phyloP scores from a whole-genome alignment of 1,139 yeast genomes.

The Suhomyces bokatorum region DNA sequence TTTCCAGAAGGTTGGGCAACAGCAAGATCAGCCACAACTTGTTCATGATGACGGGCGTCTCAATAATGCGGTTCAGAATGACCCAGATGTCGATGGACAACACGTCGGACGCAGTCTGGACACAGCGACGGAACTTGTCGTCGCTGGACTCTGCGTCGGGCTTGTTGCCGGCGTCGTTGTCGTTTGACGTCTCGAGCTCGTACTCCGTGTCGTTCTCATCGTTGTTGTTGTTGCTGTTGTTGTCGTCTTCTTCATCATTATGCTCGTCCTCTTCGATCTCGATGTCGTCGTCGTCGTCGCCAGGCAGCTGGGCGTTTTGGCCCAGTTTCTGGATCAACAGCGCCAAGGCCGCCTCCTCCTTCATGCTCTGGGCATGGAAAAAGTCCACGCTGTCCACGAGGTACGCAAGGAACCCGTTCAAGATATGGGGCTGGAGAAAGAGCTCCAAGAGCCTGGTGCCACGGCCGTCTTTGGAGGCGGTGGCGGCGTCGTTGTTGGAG shows the following conservation, averaged over 20 bases:
- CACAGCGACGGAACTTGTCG: slow-evolving; percentile 41
- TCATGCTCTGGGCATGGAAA: slow-evolving; percentile 31
- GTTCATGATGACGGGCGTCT: slow-evolving; percentile 42
- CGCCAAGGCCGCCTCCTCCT: slow-evolving; percentile 24
- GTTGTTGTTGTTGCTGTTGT: slow-evolving; percentile 17
- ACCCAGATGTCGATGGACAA: slow-evolving; percentile 48
- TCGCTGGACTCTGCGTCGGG: slow-evolving; percentile 20
- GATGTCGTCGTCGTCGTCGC: slow-evolving; percentile 2
- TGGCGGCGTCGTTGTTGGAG: slow-evolving; percentile 31
- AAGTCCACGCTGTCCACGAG: slow-evolving; percentile 39
- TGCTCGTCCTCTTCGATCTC: slow-evolving; percentile 12
- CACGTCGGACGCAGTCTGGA: slow-evolving; percentile 46
- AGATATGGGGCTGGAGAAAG: slow-evolving; percentile 47
- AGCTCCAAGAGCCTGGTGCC: slow-evolving; percentile 46
- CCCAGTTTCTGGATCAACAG: slow-evolving; percentile 9
- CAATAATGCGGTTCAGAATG: slow-evolving; percentile 46
- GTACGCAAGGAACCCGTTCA: slow-evolving; percentile 39
- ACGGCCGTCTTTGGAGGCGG: slow-evolving; percentile 35
- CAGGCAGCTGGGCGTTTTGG: slow-evolving; percentile 4
- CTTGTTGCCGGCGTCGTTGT: slow-evolving; percentile 7
- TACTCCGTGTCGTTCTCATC: slow-evolving; percentile 12
- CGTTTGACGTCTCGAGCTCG: slow-evolving; percentile 17
- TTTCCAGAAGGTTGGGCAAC: slow-evolving; percentile 40
- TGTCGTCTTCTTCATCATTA: slow-evolving; percentile 17
- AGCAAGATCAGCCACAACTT: slow-evolving; percentile 46